Evolutionary conservation across 441 rosid species (phyloP), one percentile per base, ranked within the genome.

Genomic region (Geranium incanum): DNA sequence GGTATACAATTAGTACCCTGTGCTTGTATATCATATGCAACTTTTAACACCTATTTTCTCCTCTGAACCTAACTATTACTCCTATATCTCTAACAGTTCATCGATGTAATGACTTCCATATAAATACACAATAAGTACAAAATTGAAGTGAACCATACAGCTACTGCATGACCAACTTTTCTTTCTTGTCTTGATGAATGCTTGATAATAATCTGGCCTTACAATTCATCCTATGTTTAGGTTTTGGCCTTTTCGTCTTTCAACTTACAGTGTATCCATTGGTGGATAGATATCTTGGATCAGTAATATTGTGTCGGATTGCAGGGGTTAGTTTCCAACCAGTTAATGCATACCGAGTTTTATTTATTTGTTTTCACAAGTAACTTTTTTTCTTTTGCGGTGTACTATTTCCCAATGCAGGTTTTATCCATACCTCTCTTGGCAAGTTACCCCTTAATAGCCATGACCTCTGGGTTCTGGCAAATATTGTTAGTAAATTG

Each of bases 401-500:
- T 4, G 5, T 4, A 39, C 6, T 7, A n/a, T 52, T 5, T 5
- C 15, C 6, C 4, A 52, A 12, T 52, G 59, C 59, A 52, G 59
- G 59, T 52, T 52, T 52, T 52, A 4, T 52, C 59, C 16, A 52
- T 52, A 52, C 59, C 59, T 52, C 16, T 52, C 4, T n/a, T 52
- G 59, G 59, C 59, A 52, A 12, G 16, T 13, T 52, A 52, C 59
- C 59, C 59, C 16, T n/a, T 52, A 12, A 1, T 52, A 52, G 59
- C 59, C 59, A 52, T 52, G 59, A 52, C 59, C 19, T 52, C 59
- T 4, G 59, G 59, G 2, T 3, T 52, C 5, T 52, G 59, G 16
- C 59, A 52, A n/a, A 52, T 16, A 12, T 52, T 52, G 59, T 52
- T 52, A 52, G 59, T 52, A 52, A 12, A n/a, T 52, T 52, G 59